Conservation (phyloP, 179 eudicot genomes). For the Spergularia azorica region DNA sequence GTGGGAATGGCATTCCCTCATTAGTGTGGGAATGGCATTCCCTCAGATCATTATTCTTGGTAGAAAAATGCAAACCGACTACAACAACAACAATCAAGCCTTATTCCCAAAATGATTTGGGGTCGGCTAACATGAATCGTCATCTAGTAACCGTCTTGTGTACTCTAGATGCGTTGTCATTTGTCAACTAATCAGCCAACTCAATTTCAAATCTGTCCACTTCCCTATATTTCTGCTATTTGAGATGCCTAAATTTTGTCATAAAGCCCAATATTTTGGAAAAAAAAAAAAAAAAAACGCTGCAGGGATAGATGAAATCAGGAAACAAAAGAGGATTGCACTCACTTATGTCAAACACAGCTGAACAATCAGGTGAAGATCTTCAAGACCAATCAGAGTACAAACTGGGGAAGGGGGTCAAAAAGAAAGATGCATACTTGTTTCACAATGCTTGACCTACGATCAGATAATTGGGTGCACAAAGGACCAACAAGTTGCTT, state of each 20-base stretch:
- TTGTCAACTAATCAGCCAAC: not conserved
- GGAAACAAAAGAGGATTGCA: not conserved
- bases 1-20: not conserved
- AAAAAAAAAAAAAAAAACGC: not conserved
- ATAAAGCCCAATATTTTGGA: not conserved
- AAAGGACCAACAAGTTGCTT: slow-evolving; percentile 93
- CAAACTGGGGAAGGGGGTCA: not conserved
- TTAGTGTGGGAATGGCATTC: not conserved
- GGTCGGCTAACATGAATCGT: too few species aligned
- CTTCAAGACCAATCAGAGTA: not conserved
- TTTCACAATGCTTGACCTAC: slow-evolving; percentile 96
- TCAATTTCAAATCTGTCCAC: not conserved
- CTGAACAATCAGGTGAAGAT: not conserved
- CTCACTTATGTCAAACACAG: not conserved
- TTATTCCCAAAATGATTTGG: too few species aligned
- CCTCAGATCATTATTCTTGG: too few species aligned
- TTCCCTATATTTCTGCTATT: not conserved
- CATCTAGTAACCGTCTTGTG: too few species aligned
- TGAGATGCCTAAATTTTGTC: not conserved
- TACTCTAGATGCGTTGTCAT: not conserved
- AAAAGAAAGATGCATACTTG: slow-evolving; percentile 54
- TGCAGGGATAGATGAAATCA: not conserved
- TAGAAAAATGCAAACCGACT: too few species aligned
- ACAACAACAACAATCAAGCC: too few species aligned
- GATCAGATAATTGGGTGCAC: slow-evolving; percentile 85